Percentiles rank a stretch among this genome's conserved stretches.
These are phyloP conservation scores for Yarrowia galli DNA, from an alignment of 1,139 yeast species.

Conservation along the genomic window DNA sequence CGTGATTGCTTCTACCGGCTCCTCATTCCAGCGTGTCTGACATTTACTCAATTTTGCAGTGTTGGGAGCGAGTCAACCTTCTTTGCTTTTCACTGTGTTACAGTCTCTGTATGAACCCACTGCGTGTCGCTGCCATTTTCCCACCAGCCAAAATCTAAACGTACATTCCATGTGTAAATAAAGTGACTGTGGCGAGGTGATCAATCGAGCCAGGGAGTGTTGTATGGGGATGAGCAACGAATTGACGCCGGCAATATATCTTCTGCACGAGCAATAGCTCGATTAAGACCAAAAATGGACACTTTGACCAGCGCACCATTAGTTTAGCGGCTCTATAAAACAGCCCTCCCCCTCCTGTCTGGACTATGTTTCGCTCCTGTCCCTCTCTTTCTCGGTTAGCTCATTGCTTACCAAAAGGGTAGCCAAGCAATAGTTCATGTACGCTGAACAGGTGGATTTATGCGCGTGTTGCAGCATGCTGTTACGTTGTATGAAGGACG, in stretches of 20 bases:
- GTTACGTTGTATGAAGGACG: neutral
- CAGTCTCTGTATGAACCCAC: neutral
- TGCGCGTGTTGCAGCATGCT: constrained; percentile 21
- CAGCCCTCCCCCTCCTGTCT: no score
- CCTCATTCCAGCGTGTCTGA: neutral
- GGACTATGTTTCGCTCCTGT: neutral
- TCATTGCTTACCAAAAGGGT: constrained; percentile 15
- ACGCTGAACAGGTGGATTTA: constrained; percentile 25
- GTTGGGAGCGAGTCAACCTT: constrained; percentile 1
- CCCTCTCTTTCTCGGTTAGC: constrained; percentile 10
- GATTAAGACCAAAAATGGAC: neutral
- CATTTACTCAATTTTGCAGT: neutral
- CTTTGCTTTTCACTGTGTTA: neutral
- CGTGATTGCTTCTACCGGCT: neutral
- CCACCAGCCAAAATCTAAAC: neutral
- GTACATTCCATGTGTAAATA: constrained; percentile 17
- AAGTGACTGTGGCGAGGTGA: constrained; percentile 1
- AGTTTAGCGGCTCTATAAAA: constrained; percentile 2
- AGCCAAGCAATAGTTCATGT: constrained; percentile 29
- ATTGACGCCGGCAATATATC: no score
- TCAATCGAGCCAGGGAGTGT: no score
- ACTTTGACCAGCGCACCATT: neutral
- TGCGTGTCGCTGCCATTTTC: neutral
- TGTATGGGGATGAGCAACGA: no score
- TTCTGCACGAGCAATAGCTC: neutral